Percentiles rank a stretch among this genome's conserved stretches.
These are phyloP conservation scores for Cenchrus purpureus DNA, from an alignment of 176 grass and related monocot genomes.

Conservation along the genomic window DNA sequence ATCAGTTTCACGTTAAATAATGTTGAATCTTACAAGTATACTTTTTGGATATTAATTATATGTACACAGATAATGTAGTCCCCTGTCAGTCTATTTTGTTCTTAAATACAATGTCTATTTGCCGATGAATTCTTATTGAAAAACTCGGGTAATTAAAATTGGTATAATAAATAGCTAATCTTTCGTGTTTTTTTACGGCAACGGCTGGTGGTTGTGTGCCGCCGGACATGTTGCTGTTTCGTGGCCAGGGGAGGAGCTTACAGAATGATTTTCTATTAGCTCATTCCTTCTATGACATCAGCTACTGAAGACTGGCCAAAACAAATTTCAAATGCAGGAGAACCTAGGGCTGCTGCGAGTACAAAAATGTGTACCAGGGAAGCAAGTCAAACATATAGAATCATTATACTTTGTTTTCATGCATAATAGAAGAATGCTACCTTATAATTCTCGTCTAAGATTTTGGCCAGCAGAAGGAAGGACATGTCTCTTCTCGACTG, in stretches of 20 bases:
- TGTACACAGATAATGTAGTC: too few species aligned
- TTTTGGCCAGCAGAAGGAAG: constrained; percentile 56
- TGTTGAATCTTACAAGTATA: too few species aligned
- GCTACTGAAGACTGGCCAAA: constrained; percentile 11
- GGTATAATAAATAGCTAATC: too few species aligned
- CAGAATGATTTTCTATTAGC: constrained; percentile 38
- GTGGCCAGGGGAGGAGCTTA: constrained; percentile 13
- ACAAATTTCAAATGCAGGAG: not conserved
- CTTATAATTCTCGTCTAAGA: constrained; percentile 63
- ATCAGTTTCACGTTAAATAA: too few species aligned
- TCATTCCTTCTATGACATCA: constrained; percentile 19
- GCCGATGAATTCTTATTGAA: too few species aligned
- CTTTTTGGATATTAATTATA: too few species aligned
- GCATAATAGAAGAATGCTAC: constrained; percentile 23
- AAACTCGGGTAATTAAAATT: too few species aligned
- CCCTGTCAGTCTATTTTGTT: too few species aligned
- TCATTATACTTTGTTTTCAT: not conserved
- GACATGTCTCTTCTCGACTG: constrained; percentile 70
- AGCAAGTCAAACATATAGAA: not conserved
- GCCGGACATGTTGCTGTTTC: not conserved
- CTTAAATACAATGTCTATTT: too few species aligned
- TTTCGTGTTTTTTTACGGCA: too few species aligned
- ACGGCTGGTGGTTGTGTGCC: too few species aligned
- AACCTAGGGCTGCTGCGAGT: constrained; percentile 31
- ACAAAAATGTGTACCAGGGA: constrained; percentile 28